These are phyloP conservation scores for Austroboletus olivaceoglutinosus DNA, from an alignment of 1,284 basidiomycete genomes.

Conservation along the genomic window DNA sequence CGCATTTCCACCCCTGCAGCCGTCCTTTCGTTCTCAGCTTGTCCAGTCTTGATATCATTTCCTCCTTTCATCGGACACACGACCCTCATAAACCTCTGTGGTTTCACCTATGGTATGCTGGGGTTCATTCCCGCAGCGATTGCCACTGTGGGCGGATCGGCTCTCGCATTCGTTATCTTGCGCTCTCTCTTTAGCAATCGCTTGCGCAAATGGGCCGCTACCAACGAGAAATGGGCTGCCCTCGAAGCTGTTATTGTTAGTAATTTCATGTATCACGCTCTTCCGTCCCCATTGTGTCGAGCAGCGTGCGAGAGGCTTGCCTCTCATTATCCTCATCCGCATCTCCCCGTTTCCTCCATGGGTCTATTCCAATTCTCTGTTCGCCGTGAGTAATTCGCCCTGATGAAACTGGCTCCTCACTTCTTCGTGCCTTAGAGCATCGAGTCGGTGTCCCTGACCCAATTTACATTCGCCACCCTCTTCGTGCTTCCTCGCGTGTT, in stretches of 20 bases:
- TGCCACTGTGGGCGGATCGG: slow-evolving; percentile 66
- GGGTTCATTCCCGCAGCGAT: slow-evolving; percentile 65
- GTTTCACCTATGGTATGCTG: slow-evolving; percentile 79
- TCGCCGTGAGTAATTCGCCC: slow-evolving; percentile 55
- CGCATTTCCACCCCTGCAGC: slow-evolving; percentile 19
- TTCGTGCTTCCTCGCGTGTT: slow-evolving; percentile 70
- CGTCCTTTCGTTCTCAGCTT: slow-evolving; percentile 8
- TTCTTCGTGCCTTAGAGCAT: slow-evolving; percentile 53
- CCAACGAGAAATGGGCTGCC: slow-evolving; percentile 74
- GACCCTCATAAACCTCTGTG: slow-evolving; percentile 63
- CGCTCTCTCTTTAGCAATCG: slow-evolving; percentile 57
- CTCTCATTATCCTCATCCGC: slow-evolving; percentile 77
- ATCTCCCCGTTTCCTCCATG: slow-evolving; percentile 80
- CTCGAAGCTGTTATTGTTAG: slow-evolving; percentile 72
- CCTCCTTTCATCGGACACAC: slow-evolving; percentile 80
- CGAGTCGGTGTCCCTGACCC: slow-evolving; percentile 65
- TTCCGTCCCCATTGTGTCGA: slow-evolving; percentile 5
- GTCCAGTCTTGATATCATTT: slow-evolving; percentile 62
- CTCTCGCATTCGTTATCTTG: slow-evolving; percentile 60
- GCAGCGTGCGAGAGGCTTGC: slow-evolving; percentile 67
- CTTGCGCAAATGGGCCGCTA: slow-evolving; percentile 55
- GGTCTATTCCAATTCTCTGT: slow-evolving; percentile 77
- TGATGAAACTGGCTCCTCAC: slow-evolving; percentile 1
- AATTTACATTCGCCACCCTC: slow-evolving; percentile 72
- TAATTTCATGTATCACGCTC: slow-evolving; percentile 14